Evolutionary conservation across 2,329 filamentous ascomycete species (phyloP).

Genomic region (Beauveria rudraprayagi): DNA sequence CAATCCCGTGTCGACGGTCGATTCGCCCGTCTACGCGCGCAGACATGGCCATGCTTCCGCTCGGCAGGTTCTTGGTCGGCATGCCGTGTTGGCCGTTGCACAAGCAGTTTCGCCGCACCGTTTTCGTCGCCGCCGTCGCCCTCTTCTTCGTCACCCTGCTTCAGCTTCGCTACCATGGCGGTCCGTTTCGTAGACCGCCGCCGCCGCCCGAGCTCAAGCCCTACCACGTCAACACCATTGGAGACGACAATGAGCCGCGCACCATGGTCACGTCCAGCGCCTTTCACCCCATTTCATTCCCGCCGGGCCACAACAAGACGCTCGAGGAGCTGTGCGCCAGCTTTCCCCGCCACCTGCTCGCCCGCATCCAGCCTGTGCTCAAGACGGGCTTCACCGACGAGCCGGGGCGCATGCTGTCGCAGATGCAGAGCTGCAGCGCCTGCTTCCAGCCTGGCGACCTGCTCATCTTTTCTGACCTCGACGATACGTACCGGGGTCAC

Average conservation of each 20-base stretch:
- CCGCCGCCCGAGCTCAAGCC: background rate
- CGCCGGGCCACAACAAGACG: constrained; percentile 14
- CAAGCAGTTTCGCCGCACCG: background rate
- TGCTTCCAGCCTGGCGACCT: constrained; percentile 22
- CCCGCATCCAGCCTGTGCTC: constrained; percentile 29
- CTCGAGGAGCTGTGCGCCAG: constrained; percentile 19
- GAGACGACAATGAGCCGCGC: background rate
- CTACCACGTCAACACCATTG: background rate
- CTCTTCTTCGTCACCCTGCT: background rate
- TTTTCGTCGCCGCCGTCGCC: background rate
- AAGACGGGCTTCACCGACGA: constrained; percentile 27
- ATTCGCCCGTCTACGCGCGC: background rate
- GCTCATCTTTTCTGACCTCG: constrained; percentile 44
- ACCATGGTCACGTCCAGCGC: background rate
- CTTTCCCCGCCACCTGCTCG: constrained; percentile 20
- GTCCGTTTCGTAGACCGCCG: background rate
- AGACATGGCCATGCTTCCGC: background rate
- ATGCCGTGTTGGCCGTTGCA: background rate
- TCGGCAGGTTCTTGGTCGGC: background rate
- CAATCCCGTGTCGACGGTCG: no score
- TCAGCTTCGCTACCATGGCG: background rate
- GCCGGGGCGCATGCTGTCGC: constrained; percentile 22
- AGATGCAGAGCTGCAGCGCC: constrained; percentile 44
- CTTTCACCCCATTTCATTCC: constrained; percentile 17
- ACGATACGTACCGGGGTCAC: constrained; percentile 35